These are phyloP conservation scores for Camelina hispida DNA, from an alignment of 345 rosid genomes.

Conservation along the genomic window DNA sequence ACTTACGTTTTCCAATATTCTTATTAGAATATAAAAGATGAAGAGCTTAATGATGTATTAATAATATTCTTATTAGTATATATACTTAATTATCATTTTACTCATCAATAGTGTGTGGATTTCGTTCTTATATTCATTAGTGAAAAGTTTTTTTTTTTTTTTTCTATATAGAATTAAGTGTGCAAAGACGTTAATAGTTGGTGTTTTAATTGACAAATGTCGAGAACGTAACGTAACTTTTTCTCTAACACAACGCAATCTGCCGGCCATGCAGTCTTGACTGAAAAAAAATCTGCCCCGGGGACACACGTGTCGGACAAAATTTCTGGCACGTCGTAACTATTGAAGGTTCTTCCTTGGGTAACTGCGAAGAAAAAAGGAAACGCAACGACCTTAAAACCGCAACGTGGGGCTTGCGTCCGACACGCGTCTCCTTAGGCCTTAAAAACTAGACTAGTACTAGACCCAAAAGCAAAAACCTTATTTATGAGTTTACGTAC, in stretches of 20 bases:
- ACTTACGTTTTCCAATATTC: background rate
- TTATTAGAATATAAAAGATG: background rate
- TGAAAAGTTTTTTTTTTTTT: too few species aligned
- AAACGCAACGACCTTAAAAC: conserved; percentile 17
- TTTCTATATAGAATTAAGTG: too few species aligned
- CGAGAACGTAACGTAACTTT: conserved; percentile 2
- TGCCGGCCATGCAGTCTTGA: conserved; percentile 42
- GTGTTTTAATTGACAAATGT: conserved; percentile 26
- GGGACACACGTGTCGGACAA: background rate
- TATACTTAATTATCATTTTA: too few species aligned
- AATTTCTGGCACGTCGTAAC: conserved; percentile 21
- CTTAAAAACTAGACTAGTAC: conserved; percentile 20
- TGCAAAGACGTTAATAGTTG: background rate
- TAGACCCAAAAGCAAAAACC: conserved; percentile 23
- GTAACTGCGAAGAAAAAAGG: conserved; percentile 1
- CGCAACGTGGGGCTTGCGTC: conserved; percentile 36
- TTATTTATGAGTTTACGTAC: conserved; percentile 12
- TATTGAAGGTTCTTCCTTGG: conserved; percentile 23
- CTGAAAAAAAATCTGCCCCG: conserved; percentile 1
- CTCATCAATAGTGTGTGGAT: too few species aligned
- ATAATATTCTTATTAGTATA: too few species aligned
- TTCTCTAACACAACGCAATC: conserved; percentile 25
- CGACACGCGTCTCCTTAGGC: conserved; percentile 36
- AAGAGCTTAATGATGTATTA: background rate
- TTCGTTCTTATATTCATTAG: too few species aligned